These are phyloP conservation scores for Rhododendron ferrugineum DNA, from an alignment of 148 eudicot species.

Conservation along the genomic window DNA sequence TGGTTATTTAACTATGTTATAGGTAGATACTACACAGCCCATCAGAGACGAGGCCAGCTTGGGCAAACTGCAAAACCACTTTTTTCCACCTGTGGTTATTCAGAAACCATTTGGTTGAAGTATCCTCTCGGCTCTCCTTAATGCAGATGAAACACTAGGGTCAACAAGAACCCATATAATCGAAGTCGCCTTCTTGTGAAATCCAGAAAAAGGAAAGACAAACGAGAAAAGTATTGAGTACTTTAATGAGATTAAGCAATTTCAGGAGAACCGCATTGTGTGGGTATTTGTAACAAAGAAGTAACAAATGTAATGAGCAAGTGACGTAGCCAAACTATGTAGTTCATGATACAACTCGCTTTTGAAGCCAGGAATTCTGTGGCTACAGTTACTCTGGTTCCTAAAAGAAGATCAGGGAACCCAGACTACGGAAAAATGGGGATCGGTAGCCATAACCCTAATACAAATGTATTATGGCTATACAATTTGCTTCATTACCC, in stretches of 20 bases:
- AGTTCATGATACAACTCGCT: neutral
- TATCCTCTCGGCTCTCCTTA: neutral
- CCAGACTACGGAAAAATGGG: neutral
- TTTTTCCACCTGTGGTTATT: neutral
- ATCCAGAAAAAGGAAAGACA: neutral
- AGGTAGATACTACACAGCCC: neutral
- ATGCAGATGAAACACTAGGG: neutral
- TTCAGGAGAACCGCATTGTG: neutral
- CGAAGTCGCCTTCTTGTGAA: neutral
- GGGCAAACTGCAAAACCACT: neutral
- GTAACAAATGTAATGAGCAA: neutral
- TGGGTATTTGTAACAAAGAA: neutral
- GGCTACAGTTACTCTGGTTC: neutral
- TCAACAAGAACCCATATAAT: neutral
- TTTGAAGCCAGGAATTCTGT: neutral
- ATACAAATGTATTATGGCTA: neutral
- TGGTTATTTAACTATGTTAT: neutral
- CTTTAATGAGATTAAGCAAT: neutral
- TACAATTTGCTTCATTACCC: no score
- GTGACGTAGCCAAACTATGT: neutral
- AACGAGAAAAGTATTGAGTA: neutral
- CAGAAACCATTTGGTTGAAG: neutral
- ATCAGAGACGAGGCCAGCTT: neutral
- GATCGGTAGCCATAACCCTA: neutral
- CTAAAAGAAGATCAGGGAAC: neutral